Base-by-base conservation (phyloP, 257 asterid species). In the Solanum chmielewskii region DNA sequence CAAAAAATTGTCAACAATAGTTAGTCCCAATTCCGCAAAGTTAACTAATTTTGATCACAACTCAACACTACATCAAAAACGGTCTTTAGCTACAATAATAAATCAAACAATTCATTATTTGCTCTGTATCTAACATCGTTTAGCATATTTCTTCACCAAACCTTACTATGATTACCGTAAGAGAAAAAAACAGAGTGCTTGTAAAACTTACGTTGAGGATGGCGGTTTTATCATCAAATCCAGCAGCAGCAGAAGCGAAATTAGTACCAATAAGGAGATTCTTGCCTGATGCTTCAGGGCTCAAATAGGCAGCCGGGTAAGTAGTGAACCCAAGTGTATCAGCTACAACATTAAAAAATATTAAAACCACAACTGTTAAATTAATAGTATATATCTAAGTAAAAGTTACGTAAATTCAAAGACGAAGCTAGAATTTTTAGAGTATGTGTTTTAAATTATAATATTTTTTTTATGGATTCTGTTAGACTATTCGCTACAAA, bases 231-330 rank as follows among this genome's bases (percentile, higher is more conserved):
- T 97, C 99, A 90, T 97, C 99, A 77, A 94, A 96, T 76, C 99
- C 99, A 29, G 99, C 85, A 25, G 93, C 99, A 39, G 99, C 99
- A 5, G 99, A 97, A 39, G 98, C 99, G 66, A 97, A 97, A 87
- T 97, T 97, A 25, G 96, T 92, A 84, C 99, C 99, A 15, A 89
- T 84, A 8, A 97, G 95, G 35, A 96, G 98, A 85, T 85, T 93
- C 70, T 94, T 92, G 88, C 99, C 99, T 7, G 99, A 82, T 33
- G 99, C 99, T 85, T 96, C 92, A 3, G 99, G 98, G 95, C 99
- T 96, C 20, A 97, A 98, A 87, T 97, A 97, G 29, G 99, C 93
- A 56, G 98, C 92, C 2, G 99, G 93, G 47, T 69, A 94, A 37
- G 87, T 89, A 31, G 94, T 93, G 75, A 97, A 97, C 29, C 99